Evolutionary conservation across 805 yeast species (phyloP).

Genomic region (Cephaloascus fragrans): DNA sequence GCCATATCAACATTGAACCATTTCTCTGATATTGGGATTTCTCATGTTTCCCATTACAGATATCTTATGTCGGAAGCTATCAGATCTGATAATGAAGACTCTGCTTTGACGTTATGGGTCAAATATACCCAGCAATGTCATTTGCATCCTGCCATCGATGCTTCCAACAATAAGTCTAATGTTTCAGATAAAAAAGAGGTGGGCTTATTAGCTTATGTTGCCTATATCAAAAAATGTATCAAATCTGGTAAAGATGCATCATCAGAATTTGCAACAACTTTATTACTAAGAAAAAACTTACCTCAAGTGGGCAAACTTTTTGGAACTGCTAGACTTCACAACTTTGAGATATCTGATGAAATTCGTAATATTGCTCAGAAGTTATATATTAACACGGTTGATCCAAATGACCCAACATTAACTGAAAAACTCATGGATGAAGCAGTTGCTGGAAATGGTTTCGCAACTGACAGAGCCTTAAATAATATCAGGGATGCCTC

Average conservation of each 20-base stretch:
- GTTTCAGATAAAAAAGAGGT: conserved; percentile 2
- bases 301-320: not conserved
- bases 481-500: conserved; percentile 16
- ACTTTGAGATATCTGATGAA: not conserved
- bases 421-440: conserved; percentile 11
- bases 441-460: conserved; percentile 10
- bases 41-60: conserved; percentile 21
- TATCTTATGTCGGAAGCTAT: conserved; percentile 9
- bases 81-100: conserved; percentile 9
- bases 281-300: conserved; percentile 2
- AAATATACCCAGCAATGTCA: conserved; percentile 17
- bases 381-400: too few relatives aligned
- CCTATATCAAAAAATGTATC: not conserved
- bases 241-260: conserved; percentile 2
- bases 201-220: not conserved
- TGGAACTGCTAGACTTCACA: too few relatives aligned
- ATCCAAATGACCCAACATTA: conserved; percentile 22
- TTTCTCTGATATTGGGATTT: conserved; percentile 18
- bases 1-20: conserved; percentile 14
- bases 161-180: conserved; percentile 3
- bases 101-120: conserved; percentile 23
- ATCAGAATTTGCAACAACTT: not conserved
- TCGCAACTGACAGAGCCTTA: conserved; percentile 12
- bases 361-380: too few relatives aligned
- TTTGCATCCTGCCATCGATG: conserved; percentile 1